Conservation (phyloP, 257 asterid species). For the Penstemon davidsonii region DNA sequence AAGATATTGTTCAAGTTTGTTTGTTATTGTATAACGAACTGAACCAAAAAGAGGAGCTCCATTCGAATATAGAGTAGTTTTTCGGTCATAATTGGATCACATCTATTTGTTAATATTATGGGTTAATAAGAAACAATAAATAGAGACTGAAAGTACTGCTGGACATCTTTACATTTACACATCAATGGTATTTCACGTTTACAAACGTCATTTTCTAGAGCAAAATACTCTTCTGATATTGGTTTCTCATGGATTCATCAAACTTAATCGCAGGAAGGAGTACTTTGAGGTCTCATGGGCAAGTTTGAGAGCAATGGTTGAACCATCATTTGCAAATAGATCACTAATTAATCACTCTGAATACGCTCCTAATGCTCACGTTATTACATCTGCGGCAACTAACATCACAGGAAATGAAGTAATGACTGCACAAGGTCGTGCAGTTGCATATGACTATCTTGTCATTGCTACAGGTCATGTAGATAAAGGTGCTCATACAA, state of each 20-base stretch:
- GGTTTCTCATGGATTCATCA: background rate
- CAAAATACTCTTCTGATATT: background rate
- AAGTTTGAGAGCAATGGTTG: conserved; percentile 75
- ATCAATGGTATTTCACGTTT: background rate
- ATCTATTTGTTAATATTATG: too few species aligned
- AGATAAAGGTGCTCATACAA: conserved; percentile 39
- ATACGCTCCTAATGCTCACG: conserved; percentile 59
- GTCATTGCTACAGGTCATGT: conserved; percentile 86
- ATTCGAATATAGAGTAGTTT: too few species aligned
- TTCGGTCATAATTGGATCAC: too few species aligned
- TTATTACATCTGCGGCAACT: conserved; percentile 60
- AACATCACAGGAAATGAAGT: conserved; percentile 59
- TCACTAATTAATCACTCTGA: conserved; percentile 66
- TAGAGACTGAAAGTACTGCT: background rate
- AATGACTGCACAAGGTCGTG: conserved; percentile 56
- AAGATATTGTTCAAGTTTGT: background rate
- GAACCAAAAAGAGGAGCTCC: background rate
- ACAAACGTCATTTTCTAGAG: background rate
- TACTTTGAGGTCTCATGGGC: conserved; percentile 85
- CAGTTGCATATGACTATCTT: conserved; percentile 67
- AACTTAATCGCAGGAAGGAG: conserved; percentile 62
- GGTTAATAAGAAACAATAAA: too few species aligned
- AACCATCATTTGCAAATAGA: conserved; percentile 78
- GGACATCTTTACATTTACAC: background rate
- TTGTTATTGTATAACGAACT: background rate